A percentile compares a stretch with the other conserved stretches of the same genome.
Evolutionary conservation across 306 rosid genomes (phyloP).

Genomic region (Casuarina equisetifolia): DNA sequence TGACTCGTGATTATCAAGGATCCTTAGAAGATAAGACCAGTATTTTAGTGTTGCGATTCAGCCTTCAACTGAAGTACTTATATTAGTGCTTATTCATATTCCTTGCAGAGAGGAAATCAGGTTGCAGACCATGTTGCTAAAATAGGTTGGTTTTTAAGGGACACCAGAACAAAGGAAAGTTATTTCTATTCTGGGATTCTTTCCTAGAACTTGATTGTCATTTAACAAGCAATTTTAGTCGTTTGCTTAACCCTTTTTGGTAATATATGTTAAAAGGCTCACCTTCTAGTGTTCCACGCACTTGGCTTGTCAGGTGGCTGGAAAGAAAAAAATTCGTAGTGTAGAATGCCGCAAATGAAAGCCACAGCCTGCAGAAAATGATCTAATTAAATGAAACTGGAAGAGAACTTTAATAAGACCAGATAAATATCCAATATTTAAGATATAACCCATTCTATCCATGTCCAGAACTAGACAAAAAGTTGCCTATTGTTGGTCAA

Average conservation of each 20-base stretch:
- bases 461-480: conserved; percentile 14
- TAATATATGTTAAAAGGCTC: conserved; percentile 33
- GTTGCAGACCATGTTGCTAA: neutral
- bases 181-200: neutral
- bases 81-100: neutral
- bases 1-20: too few species aligned
- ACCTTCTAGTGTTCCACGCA: conserved; percentile 73
- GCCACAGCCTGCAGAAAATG: conserved; percentile 67
- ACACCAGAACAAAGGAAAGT: neutral
- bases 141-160: neutral
- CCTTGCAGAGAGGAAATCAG: neutral
- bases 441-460: conserved; percentile 14
- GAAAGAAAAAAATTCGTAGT: conserved; percentile 60
- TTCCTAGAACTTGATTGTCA: conserved; percentile 1
- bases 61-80: neutral
- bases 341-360: conserved; percentile 65
- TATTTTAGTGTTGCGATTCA: neutral
- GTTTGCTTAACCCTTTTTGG: conserved; percentile 9
- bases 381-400: conserved; percentile 19
- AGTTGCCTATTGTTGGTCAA: neutral
- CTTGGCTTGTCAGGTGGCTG: conserved; percentile 55
- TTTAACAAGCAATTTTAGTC: conserved; percentile 8
- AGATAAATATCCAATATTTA: neutral
- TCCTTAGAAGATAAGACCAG: too few species aligned
- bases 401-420: conserved; percentile 26